Evolutionary conservation across 495 filamentous ascomycete genomes (phyloP), one percentile per base, ranked within the genome.

Genomic region (Venustampulla echinocandica): DNA sequence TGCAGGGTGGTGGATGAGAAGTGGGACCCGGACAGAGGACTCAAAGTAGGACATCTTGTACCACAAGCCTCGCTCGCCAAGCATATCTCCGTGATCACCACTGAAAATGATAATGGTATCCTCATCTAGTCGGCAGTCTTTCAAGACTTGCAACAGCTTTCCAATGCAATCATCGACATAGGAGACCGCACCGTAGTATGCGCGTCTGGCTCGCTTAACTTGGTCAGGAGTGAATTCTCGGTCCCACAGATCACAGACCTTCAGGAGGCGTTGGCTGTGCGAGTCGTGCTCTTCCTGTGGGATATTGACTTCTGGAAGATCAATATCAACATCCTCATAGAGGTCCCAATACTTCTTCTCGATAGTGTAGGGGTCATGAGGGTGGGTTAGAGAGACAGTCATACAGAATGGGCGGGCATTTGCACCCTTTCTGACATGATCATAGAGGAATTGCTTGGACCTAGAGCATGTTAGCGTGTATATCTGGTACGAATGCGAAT

Each of bases 41-140:
- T 94, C 87, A 56, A 84, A 90, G 71, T 86, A 94, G 50, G 71
- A 81, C 87, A 94, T 94, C 70, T 94, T 94, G 70, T 94, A 95
- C 87, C 87, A 95, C 28, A 95, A 64, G 0, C 84, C 84, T 19
- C 87, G 76, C 65, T 95, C 87, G 27, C 87, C 87, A 7, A 95
- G 77, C 87, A 93, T 93, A 60, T 95, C 87, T 43, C 87, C 87
- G 61, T 95, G 87, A 55, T 95, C 87, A 39, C 87, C 85, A 40
- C 79, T 85, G 64, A 95, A 95, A 38, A 93, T 71, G 38, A 95
- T 69, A 46, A 95, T 86, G 4, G 87, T 93, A 61, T 92, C 75
- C 14, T 90, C 77, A 42, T 79, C 79, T 35, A 95, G 69, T 0
- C 77, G 75, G 63, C 84, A 89, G 43, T 83, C 68, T 54, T 86